Conservation (phyloP, 176 grass and related monocot species). For the Ensete glaucum region DNA sequence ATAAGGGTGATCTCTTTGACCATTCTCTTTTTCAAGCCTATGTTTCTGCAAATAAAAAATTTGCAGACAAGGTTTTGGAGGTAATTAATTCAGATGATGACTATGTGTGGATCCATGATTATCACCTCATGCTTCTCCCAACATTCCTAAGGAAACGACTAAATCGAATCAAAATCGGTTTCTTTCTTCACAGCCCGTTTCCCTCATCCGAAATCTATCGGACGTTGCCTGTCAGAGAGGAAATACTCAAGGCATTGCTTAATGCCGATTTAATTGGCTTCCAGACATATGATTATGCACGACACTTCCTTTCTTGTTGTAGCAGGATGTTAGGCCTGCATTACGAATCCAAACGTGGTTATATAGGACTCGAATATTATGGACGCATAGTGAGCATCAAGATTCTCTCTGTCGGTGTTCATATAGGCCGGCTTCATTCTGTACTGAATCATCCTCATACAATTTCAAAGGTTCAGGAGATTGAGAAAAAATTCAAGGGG, state of each 20-base stretch:
- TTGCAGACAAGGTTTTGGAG: conserved; percentile 90
- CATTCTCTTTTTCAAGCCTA: conserved; percentile 78
- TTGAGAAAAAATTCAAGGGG: conserved; percentile 49
- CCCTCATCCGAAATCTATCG: conserved; percentile 85
- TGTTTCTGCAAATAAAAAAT: conserved; percentile 77
- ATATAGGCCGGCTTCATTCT: conserved; percentile 57
- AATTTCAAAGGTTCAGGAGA: conserved; percentile 60
- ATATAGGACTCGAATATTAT: conserved; percentile 89
- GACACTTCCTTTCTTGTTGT: conserved; percentile 88
- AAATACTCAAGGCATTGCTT: conserved; percentile 78
- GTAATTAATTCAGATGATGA: conserved; percentile 90
- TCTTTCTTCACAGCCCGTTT: conserved; percentile 80
- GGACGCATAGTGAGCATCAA: conserved; percentile 74
- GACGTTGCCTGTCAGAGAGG: conserved; percentile 84
- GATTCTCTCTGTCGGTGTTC: conserved; percentile 82
- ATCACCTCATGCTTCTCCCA: conserved; percentile 94
- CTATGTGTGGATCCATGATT: conserved; percentile 95
- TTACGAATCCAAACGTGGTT: conserved; percentile 85
- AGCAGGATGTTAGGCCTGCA: conserved; percentile 70
- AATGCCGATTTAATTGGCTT: conserved; percentile 97
- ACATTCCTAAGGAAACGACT: conserved; percentile 83
- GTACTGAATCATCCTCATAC: conserved; percentile 60
- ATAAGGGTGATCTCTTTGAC: conserved; percentile 83
- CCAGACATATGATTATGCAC: conserved; percentile 92
- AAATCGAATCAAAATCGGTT: conserved; percentile 68